Evolutionary conservation across 1,284 basidiomycete species (phyloP).

Genomic region (Inonotus obliquus): DNA sequence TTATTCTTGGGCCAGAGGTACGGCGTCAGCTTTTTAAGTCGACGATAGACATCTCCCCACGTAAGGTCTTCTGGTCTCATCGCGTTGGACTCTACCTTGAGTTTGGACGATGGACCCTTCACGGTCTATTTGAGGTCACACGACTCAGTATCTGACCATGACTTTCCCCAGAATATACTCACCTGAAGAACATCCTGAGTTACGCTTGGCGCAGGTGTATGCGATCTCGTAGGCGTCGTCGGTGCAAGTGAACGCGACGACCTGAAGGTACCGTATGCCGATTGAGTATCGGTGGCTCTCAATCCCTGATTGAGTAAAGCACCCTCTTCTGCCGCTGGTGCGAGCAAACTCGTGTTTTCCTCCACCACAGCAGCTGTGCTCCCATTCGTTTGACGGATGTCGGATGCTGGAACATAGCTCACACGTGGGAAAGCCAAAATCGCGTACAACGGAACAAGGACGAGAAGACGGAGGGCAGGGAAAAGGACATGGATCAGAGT

Average conservation of each 20-base stretch:
- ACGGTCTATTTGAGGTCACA: constrained; percentile 12
- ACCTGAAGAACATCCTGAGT: constrained; percentile 37
- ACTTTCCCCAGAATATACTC: not conserved
- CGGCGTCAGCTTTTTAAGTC: constrained; percentile 62
- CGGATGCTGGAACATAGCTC: constrained; percentile 46
- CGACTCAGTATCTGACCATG: not conserved
- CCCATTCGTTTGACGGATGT: constrained; percentile 32
- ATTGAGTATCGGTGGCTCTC: constrained; percentile 41
- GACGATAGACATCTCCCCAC: constrained; percentile 56
- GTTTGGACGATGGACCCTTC: constrained; percentile 4
- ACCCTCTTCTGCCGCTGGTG: constrained; percentile 38
- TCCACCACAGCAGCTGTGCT: constrained; percentile 35
- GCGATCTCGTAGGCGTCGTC: constrained; percentile 52
- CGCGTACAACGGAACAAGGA: constrained; percentile 54
- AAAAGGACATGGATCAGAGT: constrained; percentile 56
- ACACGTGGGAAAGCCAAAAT: constrained; percentile 56
- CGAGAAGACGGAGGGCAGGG: constrained; percentile 58
- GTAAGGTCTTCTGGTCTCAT: constrained; percentile 57
- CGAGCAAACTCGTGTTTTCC: constrained; percentile 48
- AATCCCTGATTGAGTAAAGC: constrained; percentile 41
- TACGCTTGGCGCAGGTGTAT: constrained; percentile 51
- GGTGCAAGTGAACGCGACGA: constrained; percentile 43
- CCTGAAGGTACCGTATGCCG: constrained; percentile 73
- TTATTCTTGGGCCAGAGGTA: constrained; percentile 81
- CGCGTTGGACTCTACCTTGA: not conserved